Conservation (phyloP, 306 rosid species). For the Rubus parviflorus region DNA sequence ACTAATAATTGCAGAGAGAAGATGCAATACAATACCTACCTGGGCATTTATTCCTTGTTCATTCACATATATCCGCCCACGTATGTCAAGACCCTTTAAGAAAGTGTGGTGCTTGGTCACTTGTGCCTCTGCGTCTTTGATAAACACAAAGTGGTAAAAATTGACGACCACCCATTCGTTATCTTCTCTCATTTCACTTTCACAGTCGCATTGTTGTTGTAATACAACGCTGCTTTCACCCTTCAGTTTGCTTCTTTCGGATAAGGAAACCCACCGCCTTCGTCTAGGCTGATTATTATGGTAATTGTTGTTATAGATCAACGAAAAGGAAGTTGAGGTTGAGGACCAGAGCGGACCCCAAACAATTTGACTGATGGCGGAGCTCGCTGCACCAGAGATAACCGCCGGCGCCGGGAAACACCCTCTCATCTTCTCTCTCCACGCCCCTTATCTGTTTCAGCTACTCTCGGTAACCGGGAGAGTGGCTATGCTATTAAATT, state of each 20-base stretch:
- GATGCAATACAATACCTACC: constrained; percentile 36
- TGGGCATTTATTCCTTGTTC: constrained; percentile 94
- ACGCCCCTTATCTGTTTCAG: background rate
- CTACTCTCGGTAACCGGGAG: background rate
- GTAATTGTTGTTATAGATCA: background rate
- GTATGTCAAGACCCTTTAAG: constrained; percentile 61
- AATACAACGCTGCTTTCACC: background rate
- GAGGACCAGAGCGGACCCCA: background rate
- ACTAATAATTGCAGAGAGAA: too few species aligned
- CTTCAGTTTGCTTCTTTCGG: constrained; percentile 4
- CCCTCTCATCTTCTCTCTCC: constrained; percentile 15
- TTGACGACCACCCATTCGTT: constrained; percentile 66
- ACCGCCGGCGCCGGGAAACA: constrained; percentile 17
- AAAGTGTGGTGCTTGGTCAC: constrained; percentile 70
- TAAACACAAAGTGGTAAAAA: constrained; percentile 70
- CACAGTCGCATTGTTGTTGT: background rate
- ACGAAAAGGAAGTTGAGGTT: background rate
- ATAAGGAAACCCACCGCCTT: background rate
- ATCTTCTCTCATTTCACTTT: constrained; percentile 17
- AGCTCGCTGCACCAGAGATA: constrained; percentile 4
- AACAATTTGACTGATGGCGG: background rate
- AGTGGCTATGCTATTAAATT: background rate
- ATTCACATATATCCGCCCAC: constrained; percentile 77
- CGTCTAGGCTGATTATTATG: background rate
- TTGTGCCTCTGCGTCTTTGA: constrained; percentile 56